A percentile compares a stretch with the other conserved stretches of the same genome.
phyloP scores from a whole-genome alignment of 163 green algal species.

The Prototheca cutis region DNA sequence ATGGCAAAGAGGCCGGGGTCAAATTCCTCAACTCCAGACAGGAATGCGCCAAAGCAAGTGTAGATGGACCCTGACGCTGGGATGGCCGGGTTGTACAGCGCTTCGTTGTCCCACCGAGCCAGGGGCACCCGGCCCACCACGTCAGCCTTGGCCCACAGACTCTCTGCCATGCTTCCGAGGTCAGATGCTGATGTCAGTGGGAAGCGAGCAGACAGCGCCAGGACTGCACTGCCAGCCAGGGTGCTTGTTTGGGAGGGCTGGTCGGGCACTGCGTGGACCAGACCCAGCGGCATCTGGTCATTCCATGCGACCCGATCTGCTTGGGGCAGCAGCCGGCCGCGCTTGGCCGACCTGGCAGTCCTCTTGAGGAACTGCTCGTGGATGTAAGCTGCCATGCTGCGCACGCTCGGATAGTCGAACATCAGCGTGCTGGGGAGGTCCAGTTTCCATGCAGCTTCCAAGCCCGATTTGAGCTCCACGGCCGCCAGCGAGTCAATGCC shows the following conservation, averaged over 20 bases:
- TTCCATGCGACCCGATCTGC: too few relatives aligned
- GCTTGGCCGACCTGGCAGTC: too few relatives aligned
- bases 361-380: too few relatives aligned
- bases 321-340: too few relatives aligned
- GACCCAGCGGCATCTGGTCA: too few relatives aligned
- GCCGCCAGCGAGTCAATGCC: constrained; percentile 66
- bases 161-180: too few relatives aligned
- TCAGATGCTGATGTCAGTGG: too few relatives aligned
- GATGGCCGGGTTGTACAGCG: constrained; percentile 6
- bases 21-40: constrained; percentile 49
- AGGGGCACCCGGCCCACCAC: constrained; percentile 24
- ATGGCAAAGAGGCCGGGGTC: constrained; percentile 60
- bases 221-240: too few relatives aligned
- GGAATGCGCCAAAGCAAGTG: constrained; percentile 52
- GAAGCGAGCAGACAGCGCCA: too few relatives aligned
- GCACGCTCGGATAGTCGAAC: constrained; percentile 59
- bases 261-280: too few relatives aligned
- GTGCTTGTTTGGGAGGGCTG: too few relatives aligned
- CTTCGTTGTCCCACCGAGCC: constrained; percentile 37
- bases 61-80: constrained; percentile 10
- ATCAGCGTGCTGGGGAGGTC: constrained; percentile 51
- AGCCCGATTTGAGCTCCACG: constrained; percentile 35
- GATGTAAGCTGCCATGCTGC: constrained; percentile 11
- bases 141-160: too few relatives aligned
- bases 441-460: constrained; percentile 40